These are phyloP conservation scores for Xylariaceae sp. DNA, from an alignment of 2,329 filamentous ascomycete species.

Conservation along the genomic window DNA sequence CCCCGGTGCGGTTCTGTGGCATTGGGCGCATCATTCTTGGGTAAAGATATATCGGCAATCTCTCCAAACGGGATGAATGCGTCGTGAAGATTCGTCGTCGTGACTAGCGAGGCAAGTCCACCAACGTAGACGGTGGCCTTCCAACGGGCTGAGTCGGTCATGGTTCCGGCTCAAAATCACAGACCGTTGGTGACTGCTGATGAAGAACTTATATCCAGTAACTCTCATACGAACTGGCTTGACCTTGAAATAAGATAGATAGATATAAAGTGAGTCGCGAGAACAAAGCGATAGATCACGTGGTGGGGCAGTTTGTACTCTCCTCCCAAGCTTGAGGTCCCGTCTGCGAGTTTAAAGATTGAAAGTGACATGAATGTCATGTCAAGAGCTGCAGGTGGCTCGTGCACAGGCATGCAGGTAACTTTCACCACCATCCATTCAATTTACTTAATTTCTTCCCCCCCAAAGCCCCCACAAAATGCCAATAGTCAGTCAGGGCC, in stretches of 20 bases:
- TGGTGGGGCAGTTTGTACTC: not conserved
- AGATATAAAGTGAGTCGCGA: not conserved
- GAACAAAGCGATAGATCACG: not conserved
- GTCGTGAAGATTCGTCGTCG: conserved; percentile 76
- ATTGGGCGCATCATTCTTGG: conserved; percentile 84
- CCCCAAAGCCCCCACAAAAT: conserved; percentile 12
- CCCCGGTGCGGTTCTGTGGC: conserved; percentile 83
- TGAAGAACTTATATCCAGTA: not conserved
- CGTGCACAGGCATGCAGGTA: not conserved
- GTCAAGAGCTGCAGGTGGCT: not conserved
- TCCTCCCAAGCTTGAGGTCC: not conserved
- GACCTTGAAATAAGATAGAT: not conserved
- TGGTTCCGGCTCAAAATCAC: conserved; percentile 48
- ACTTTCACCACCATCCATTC: not conserved
- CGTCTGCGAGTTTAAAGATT: not conserved
- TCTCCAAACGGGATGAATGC: conserved; percentile 98
- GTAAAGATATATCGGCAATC: conserved; percentile 88
- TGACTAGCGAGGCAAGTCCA: conserved; percentile 82
- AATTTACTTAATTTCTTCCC: not conserved
- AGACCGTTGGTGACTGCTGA: not conserved
- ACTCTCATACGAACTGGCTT: too few species aligned
- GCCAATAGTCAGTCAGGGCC: not conserved
- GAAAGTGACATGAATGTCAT: too few species aligned
- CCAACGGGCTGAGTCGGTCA: conserved; percentile 83
- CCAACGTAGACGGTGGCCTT: conserved; percentile 94